phyloP scores from a whole-genome alignment of 805 yeast species.

The Candida fluviatilis region DNA sequence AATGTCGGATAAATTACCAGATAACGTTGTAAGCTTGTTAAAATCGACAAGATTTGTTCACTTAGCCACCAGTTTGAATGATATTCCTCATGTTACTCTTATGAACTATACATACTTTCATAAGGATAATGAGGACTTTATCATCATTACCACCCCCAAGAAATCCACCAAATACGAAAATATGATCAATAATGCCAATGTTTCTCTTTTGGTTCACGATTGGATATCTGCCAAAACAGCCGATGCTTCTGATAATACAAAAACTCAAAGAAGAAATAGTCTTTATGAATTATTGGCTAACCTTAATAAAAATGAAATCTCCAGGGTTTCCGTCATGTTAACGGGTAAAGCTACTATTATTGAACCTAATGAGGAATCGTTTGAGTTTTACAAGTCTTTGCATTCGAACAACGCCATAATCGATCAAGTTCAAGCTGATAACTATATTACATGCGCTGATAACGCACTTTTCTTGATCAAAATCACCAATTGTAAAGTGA shows the following conservation, averaged over 20 bases:
- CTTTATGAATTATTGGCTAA: conserved; percentile 58
- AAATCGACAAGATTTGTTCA: conserved; percentile 70
- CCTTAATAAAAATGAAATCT: conserved; percentile 74
- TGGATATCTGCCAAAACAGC: conserved; percentile 65
- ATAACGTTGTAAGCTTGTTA: conserved; percentile 40
- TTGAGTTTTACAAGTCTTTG: conserved; percentile 55
- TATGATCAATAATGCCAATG: conserved; percentile 65
- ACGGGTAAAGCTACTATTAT: conserved; percentile 66
- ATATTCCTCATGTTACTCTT: conserved; percentile 80
- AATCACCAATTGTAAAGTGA: conserved; percentile 67
- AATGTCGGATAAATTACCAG: conserved; percentile 25
- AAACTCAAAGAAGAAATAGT: conserved; percentile 20
- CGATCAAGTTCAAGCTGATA: conserved; percentile 60
- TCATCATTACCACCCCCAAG: conserved; percentile 69
- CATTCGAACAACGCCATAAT: conserved; percentile 62
- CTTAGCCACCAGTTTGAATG: conserved; percentile 72
- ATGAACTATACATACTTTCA: conserved; percentile 80
- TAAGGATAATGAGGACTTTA: conserved; percentile 40
- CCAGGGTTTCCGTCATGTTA: conserved; percentile 78
- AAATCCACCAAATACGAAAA: conserved; percentile 73
- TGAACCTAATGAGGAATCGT: conserved; percentile 25
- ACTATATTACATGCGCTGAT: conserved; percentile 47
- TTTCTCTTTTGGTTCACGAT: conserved; percentile 83
- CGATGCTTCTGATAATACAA: conserved; percentile 9
- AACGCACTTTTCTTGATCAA: conserved; percentile 63